Evolutionary conservation across 768 basidiomycete genomes (phyloP), one percentile per base, ranked within the genome.

Genomic region (Phanerodontia chrysosporium): DNA sequence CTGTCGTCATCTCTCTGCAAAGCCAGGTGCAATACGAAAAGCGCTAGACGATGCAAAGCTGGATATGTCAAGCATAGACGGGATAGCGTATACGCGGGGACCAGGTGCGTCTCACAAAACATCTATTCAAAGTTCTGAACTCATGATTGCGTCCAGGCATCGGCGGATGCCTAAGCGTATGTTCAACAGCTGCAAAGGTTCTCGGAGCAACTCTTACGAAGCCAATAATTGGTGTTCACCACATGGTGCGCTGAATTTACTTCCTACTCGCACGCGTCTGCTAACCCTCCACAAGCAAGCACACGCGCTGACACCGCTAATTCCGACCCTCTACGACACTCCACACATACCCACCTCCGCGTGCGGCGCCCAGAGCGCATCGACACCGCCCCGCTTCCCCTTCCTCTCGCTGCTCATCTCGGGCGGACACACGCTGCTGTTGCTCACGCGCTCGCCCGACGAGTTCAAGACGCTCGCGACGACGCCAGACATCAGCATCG

Each of bases 391-490:
- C 55, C 65, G 53, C 24, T 98, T 89, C 69, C 96, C 96, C 0
- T 98, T 95, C 75, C 80, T 98, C 35, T 87, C 90, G 0, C 78
- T 98, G 13, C 80, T 98, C 18, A 79, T 96, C 49, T 95, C 94
- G 0, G 96, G 96, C n/a, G 95, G 95, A 2, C 96, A 98, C 70
- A 95, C 95, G 0, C 78, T 98, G 39, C 79, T 98, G 36, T 78
- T 97, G 1, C 84, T 96, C 12, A 91, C 87, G 0, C 76, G 69
- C 0, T 85, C 86, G 1, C 69, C 72, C 27, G 75, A 74, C 5
- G 72, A 76, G 0, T 97, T 91, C 70, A 76, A 77, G 59, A 82
- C 89, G 39, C 74, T 98, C 28, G 87, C 89, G 0, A 87, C 86
- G 16, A 91, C 89, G 0, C 72, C 75, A 5, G 93, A 95, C 64